phyloP scores from a whole-genome alignment of 768 basidiomycete genomes.

The Lentinula guzmanii region DNA sequence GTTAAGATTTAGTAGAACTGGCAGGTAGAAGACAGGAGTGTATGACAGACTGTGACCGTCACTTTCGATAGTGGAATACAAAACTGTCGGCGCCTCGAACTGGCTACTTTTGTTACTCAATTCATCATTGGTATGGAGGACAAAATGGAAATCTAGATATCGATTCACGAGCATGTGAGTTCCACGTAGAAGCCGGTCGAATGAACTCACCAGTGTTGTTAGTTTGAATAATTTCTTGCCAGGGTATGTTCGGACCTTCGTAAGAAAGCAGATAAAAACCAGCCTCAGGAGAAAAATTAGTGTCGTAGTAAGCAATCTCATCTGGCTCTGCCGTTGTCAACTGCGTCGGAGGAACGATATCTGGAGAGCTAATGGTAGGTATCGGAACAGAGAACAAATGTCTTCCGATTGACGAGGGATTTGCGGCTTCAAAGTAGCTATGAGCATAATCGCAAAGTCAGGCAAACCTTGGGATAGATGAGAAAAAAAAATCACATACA shows the following conservation, averaged over 20 bases:
- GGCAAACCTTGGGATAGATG: constrained; percentile 5
- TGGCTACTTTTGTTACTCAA: constrained; percentile 58
- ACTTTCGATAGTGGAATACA: constrained; percentile 65
- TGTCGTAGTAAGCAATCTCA: constrained; percentile 45
- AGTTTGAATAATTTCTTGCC: constrained; percentile 72
- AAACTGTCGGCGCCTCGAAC: constrained; percentile 68
- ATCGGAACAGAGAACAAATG: constrained; percentile 78
- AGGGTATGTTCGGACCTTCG: constrained; percentile 77
- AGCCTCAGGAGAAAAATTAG: constrained; percentile 78
- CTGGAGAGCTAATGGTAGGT: constrained; percentile 38
- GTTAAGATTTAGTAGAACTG: neutral
- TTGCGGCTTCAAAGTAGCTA: constrained; percentile 88
- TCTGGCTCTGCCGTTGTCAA: constrained; percentile 43
- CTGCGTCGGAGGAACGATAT: constrained; percentile 32
- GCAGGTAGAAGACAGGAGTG: neutral
- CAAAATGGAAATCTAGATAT: constrained; percentile 49
- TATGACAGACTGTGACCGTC: constrained; percentile 67
- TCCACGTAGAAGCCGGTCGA: neutral
- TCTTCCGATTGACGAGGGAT: constrained; percentile 74
- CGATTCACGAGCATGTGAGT: neutral
- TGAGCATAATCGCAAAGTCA: constrained; percentile 10
- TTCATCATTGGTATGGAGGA: constrained; percentile 64
- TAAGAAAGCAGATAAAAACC: constrained; percentile 83
- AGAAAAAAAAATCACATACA: constrained; percentile 46
- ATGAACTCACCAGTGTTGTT: constrained; percentile 30